Conservation (phyloP, 305 asterid genomes). For the Coffea humblotiana region DNA sequence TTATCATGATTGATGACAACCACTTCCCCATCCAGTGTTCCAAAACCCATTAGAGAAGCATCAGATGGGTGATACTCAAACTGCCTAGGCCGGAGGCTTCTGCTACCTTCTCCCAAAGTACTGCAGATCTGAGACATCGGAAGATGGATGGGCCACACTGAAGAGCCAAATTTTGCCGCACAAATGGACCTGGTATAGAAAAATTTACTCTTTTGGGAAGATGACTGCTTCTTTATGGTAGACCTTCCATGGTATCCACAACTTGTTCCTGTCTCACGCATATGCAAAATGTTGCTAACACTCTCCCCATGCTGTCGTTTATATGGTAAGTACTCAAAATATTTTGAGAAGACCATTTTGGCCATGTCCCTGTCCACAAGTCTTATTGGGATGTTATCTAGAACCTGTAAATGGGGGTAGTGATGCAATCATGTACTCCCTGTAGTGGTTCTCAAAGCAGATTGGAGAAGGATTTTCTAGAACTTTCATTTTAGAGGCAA, state of each 20-base stretch:
- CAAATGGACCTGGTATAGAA: slow-evolving; percentile 66
- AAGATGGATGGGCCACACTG: slow-evolving; percentile 37
- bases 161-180: slow-evolving; percentile 60
- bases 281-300: slow-evolving; percentile 42
- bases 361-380: slow-evolving; percentile 37
- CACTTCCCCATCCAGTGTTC: slow-evolving; percentile 87
- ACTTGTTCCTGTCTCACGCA: slow-evolving; percentile 58
- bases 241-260: slow-evolving; percentile 17
- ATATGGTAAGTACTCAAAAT: slow-evolving; percentile 72
- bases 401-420: slow-evolving; percentile 23
- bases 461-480: slow-evolving; percentile 29
- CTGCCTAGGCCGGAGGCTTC: slow-evolving; percentile 70
- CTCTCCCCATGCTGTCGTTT: slow-evolving; percentile 55
- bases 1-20: slow-evolving; percentile 69
- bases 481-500: slow-evolving; percentile 16
- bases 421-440: slow-evolving; percentile 39
- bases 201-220: slow-evolving; percentile 39
- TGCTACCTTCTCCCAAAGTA: slow-evolving; percentile 25
- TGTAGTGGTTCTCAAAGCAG: slow-evolving; percentile 31
- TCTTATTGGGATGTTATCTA: slow-evolving; percentile 31
- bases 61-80: slow-evolving; percentile 82
- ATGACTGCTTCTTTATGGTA: slow-evolving; percentile 28
- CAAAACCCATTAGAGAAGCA: slow-evolving; percentile 74
- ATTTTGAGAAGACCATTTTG: slow-evolving; percentile 46
- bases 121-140: slow-evolving; percentile 35